Evolutionary conservation across 78 protist genomes (phyloP).

Genomic region (Isochrysis galbana): DNA sequence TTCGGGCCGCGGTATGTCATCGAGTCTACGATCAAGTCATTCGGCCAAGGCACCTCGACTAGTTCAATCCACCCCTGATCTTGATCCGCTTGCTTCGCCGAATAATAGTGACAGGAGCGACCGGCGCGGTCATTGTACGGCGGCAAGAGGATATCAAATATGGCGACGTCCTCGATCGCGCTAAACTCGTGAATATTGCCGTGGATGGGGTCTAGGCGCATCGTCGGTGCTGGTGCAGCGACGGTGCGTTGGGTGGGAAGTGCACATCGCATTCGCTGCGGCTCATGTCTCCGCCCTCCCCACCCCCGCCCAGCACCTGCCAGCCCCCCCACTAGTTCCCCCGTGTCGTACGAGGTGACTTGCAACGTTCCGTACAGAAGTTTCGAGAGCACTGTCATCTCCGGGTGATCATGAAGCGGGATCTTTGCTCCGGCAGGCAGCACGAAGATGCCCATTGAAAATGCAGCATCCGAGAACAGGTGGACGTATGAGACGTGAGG

Average conservation of each 20-base stretch:
- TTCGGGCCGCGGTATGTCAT: not conserved
- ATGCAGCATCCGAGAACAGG: not conserved
- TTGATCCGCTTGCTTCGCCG: not conserved
- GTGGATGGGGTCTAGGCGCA: not conserved
- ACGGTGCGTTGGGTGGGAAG: not conserved
- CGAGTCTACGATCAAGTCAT: not conserved
- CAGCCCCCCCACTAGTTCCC: not conserved
- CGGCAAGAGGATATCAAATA: not conserved
- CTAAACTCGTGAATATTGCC: not conserved
- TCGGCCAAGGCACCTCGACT: not conserved
- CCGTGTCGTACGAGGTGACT: conserved; percentile 8
- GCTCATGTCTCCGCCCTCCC: not conserved
- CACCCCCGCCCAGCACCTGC: not conserved
- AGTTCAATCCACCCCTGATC: not conserved
- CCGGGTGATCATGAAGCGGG: conserved; percentile 26
- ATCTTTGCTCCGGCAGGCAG: not conserved
- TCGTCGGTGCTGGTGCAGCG: not conserved
- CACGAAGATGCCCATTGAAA: not conserved
- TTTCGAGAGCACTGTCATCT: not conserved
- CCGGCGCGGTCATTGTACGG: conserved; percentile 1
- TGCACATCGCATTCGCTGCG: not conserved
- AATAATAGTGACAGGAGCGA: not conserved
- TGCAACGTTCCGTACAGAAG: not conserved
- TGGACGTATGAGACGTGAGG: not conserved
- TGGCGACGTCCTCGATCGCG: not conserved